phyloP scores from a whole-genome alignment of 257 asterid species.

The Gentiana macrophylla region DNA sequence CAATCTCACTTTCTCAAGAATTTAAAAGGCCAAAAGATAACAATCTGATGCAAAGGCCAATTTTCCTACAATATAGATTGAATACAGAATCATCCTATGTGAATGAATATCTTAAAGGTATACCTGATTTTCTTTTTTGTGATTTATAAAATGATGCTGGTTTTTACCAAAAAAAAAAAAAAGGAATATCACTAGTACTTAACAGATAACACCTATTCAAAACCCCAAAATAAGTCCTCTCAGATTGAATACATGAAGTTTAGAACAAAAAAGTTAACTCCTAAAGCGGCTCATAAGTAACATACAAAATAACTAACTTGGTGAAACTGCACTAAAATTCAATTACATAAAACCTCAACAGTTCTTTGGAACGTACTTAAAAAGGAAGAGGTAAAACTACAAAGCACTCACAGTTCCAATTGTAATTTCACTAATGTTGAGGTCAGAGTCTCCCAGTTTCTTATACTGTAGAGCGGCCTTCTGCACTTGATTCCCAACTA shows the following conservation, averaged over 20 bases:
- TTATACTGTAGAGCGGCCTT: conserved; percentile 41
- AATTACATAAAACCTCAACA: neutral
- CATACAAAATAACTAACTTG: neutral
- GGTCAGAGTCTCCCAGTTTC: conserved; percentile 88
- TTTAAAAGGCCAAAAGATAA: no score
- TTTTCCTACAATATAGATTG: no score
- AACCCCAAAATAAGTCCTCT: neutral
- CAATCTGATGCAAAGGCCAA: no score
- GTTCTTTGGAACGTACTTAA: no score
- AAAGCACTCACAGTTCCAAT: conserved; percentile 60
- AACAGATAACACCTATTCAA: no score
- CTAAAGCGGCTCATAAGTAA: neutral
- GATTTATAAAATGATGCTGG: no score
- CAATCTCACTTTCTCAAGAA: no score
- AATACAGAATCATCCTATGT: neutral
- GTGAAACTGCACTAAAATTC: neutral
- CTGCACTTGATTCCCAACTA: conserved; percentile 15
- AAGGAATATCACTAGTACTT: no score
- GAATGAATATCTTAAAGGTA: neutral
- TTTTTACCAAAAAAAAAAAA: no score
- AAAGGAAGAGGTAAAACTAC: neutral
- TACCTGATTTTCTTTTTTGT: no score
- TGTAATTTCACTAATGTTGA: conserved; percentile 73
- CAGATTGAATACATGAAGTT: neutral
- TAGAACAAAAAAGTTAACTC: neutral